Percentiles rank a stretch among this genome's conserved stretches.
These are phyloP conservation scores for Sphaerostilbella broomeana DNA, from an alignment of 2,329 filamentous ascomycete species.

Conservation along the genomic window DNA sequence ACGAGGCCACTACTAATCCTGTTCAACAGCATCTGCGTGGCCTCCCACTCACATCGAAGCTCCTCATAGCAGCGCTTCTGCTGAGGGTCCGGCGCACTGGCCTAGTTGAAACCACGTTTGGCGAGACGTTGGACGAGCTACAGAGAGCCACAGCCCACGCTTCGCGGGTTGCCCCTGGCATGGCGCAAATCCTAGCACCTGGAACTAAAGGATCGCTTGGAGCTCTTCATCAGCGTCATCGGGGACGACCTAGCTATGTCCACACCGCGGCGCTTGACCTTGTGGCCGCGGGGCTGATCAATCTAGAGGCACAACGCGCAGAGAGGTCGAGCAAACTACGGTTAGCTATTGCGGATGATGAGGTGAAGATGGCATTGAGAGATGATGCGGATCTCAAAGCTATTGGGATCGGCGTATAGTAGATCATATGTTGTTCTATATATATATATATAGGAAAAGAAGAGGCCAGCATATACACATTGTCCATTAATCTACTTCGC, in stretches of 20 bases:
- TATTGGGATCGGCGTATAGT: slow-evolving; percentile 53
- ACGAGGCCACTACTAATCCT: slow-evolving; percentile 88
- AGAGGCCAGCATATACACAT: too few relatives aligned
- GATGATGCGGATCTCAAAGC: slow-evolving; percentile 84
- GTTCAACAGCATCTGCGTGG: slow-evolving; percentile 81
- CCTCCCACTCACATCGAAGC: slow-evolving; percentile 73
- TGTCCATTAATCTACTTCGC: too few relatives aligned
- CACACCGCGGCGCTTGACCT: slow-evolving; percentile 73
- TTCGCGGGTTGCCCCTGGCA: slow-evolving; percentile 29
- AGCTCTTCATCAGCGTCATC: slow-evolving; percentile 23
- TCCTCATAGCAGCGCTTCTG: slow-evolving; percentile 78
- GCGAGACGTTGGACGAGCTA: slow-evolving; percentile 78
- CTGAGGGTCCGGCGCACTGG: slow-evolving; percentile 75
- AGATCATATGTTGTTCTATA: too few relatives aligned
- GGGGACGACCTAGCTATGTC: slow-evolving; percentile 38
- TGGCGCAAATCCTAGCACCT: slow-evolving; percentile 30
- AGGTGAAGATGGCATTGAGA: slow-evolving; percentile 78
- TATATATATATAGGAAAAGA: too few relatives aligned
- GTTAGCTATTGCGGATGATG: slow-evolving; percentile 81
- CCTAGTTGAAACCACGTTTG: slow-evolving; percentile 77
- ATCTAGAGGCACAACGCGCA: slow-evolving; percentile 70
- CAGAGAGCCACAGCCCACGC: slow-evolving; percentile 33
- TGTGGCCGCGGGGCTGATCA: slow-evolving; percentile 79
- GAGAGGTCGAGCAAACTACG: slow-evolving; percentile 85
- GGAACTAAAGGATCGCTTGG: slow-evolving; percentile 22